Evolutionary conservation across 2,329 filamentous ascomycete species (phyloP), one percentile per base, ranked within the genome.

Genomic region (Catunica adiposa): DNA sequence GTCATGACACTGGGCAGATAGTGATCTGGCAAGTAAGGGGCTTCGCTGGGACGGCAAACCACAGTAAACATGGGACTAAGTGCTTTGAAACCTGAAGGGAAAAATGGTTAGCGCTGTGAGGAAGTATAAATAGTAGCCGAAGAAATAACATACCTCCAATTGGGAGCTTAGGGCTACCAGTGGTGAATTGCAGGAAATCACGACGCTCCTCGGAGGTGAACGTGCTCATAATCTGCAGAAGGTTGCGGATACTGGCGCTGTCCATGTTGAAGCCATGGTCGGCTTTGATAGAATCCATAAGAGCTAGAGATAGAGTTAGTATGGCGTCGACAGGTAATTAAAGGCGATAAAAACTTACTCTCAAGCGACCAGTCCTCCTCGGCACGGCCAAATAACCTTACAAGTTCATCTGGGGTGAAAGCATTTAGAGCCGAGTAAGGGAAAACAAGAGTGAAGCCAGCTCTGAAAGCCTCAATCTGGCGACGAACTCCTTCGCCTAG

Each of bases 1-100:
- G 94, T 98, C 94, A 98, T 98, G 67, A 98, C 94, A 66, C 89
- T 97, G 11, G 94, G 92, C n/a, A 98, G 77, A 64, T 97, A 98
- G 71, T 98, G 92, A 65, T 98, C 92, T 3, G 90, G 90, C 2
- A 83, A 84, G 67, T 89, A 92, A 1, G 92, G 92, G 15, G 88
- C 82, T 66, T 98, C 92, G 68, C 87, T 94, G n/a, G 90, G 90
- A 69, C 96, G 96, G 76, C 92, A 97, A 46, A 98, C 92, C 60
- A 98, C 92, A 2, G 92, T 98, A 67, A 98, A 97, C 83, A 97
- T 96, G 20, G 92, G 92, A 1, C 89, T 97, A 60, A 98, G 79
- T 67, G 83, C 86, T 72, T 94, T 95, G 78, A 98, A 98, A 59
- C 92, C 89, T 96, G 9, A 17, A 17, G 17, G 58, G 40, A 46